phyloP scores from a whole-genome alignment of 106 monocot species.

The Dendrobium huoshanense region DNA sequence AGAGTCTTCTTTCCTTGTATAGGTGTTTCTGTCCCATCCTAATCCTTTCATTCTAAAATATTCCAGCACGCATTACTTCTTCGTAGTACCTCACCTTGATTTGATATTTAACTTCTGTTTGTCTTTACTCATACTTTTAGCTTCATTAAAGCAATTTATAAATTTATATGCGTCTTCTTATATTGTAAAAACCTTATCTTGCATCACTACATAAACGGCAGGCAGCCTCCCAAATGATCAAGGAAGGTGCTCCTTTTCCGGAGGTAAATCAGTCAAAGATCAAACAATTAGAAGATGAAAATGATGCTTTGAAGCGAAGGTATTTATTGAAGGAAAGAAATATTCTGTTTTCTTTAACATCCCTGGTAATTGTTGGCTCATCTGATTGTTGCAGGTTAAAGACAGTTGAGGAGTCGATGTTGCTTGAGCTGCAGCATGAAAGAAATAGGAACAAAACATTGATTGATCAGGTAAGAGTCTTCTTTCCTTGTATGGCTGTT shows the following conservation, averaged over 20 bases:
- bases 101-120: background rate
- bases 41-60: too few relatives aligned
- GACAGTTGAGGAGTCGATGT: slow-evolving; percentile 25
- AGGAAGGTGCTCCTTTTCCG: slow-evolving; percentile 1
- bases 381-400: slow-evolving; percentile 20
- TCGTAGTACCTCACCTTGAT: background rate
- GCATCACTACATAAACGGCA: slow-evolving; percentile 5
- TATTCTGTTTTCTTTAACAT: background rate
- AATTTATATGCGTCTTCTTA: background rate
- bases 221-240: background rate
- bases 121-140: background rate
- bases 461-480: slow-evolving; percentile 34
- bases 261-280: slow-evolving; percentile 13
- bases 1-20: background rate
- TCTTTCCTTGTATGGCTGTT: background rate
- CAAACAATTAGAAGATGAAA: slow-evolving; percentile 40
- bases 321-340: slow-evolving; percentile 4
- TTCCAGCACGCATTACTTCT: background rate
- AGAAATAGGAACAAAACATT: slow-evolving; percentile 34
- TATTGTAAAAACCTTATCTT: background rate
- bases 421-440: slow-evolving; percentile 28
- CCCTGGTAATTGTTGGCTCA: background rate
- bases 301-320: slow-evolving; percentile 39
- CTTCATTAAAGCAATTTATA: background rate
- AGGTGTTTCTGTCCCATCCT: too few relatives aligned